Percentiles rank a stretch among this genome's conserved stretches.
Evolutionary conservation across 164 flowering plant species (phyloP).

Genomic region (Stephania yunnanensis): DNA sequence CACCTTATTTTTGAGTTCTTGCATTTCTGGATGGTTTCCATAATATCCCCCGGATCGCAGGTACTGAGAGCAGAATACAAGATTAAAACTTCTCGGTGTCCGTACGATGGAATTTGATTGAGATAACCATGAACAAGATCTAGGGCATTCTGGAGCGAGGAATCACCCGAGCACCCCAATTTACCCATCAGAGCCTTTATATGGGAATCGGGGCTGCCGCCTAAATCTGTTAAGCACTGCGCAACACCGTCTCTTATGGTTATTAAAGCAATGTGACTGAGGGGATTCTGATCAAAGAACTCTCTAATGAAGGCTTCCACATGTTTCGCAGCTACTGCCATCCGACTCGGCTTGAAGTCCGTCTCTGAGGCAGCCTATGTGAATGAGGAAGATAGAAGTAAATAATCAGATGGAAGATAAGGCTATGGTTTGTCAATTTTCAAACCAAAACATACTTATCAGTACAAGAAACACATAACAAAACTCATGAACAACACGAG

Average conservation of each 20-base stretch:
- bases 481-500: neutral
- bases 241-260: conserved; percentile 85
- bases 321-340: conserved; percentile 76
- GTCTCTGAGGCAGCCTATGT: conserved; percentile 75
- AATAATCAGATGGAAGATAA: neutral
- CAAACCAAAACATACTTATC: neutral
- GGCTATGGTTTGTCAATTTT: neutral
- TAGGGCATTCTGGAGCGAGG: conserved; percentile 86
- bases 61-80: conserved; percentile 90
- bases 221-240: conserved; percentile 79
- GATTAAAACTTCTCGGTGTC: conserved; percentile 85
- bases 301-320: conserved; percentile 85
- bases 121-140: conserved; percentile 77
- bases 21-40: conserved; percentile 81
- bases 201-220: conserved; percentile 96
- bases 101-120: conserved; percentile 82
- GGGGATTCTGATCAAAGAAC: conserved; percentile 96
- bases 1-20: conserved; percentile 84
- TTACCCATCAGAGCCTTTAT: conserved; percentile 71
- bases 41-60: conserved; percentile 90
- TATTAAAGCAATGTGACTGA: conserved; percentile 76
- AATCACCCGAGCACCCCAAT: conserved; percentile 80
- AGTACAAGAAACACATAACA: neutral
- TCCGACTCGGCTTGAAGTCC: conserved; percentile 80
- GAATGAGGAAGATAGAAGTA: conserved; percentile 7